phyloP scores from a whole-genome alignment of 805 yeast genomes.

The Lachancea cidri region DNA sequence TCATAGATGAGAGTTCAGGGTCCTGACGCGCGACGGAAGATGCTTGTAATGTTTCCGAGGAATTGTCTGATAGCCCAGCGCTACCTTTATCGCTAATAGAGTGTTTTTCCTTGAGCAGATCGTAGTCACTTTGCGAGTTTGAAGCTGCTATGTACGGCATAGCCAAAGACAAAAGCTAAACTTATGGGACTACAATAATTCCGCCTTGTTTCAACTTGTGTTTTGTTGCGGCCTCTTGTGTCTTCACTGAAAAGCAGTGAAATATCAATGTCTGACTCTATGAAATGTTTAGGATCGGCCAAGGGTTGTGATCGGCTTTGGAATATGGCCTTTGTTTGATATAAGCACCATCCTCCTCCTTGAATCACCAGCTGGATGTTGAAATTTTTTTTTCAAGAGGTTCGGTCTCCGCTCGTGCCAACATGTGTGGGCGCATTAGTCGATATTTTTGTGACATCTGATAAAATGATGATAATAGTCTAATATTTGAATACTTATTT shows the following conservation, averaged over 20 bases:
- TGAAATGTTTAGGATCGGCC: background rate
- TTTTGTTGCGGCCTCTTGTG: background rate
- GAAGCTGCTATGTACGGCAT: slow-evolving; percentile 34
- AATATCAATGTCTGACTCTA: background rate
- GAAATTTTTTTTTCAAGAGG: background rate
- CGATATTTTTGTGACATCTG: background rate
- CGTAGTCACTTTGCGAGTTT: slow-evolving; percentile 23
- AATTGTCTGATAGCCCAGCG: background rate
- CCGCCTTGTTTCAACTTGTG: background rate
- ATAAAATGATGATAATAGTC: background rate
- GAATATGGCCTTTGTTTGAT: background rate
- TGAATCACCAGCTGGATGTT: background rate
- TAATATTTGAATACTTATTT: background rate
- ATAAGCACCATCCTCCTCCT: background rate
- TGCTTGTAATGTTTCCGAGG: background rate
- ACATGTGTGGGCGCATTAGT: background rate
- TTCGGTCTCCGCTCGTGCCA: background rate
- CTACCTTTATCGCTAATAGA: slow-evolving; percentile 10
- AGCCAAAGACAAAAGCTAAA: background rate
- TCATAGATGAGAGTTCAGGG: background rate
- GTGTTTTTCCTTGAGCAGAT: slow-evolving; percentile 25
- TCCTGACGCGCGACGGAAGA: background rate
- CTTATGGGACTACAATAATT: background rate
- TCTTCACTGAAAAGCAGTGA: background rate
- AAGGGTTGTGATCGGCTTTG: background rate